Evolutionary conservation across 768 basidiomycete genomes (phyloP), one percentile per base, ranked within the genome.

Genomic region (Leccinum disarticulatum): DNA sequence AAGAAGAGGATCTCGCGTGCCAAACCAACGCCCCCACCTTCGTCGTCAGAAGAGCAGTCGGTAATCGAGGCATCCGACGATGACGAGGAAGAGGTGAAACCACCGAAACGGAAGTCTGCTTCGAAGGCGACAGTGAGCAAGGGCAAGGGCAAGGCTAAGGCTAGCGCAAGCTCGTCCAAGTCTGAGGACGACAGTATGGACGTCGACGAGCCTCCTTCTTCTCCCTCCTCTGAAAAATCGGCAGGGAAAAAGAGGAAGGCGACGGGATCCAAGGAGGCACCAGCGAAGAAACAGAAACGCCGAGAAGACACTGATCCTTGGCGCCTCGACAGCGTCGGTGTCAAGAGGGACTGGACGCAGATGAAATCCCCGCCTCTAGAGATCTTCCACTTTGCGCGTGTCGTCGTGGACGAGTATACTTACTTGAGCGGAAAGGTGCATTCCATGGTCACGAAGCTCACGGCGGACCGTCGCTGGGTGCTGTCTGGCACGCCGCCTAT

Each of bases 401-500:
- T 90, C 30, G 89, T 98, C 54, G 87, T 96, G 46, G 95, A 97
- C 74, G 95, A 98, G 70, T 98, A 95, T 73, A 95, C 94, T 1
- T 97, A 98, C 68, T 80, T 95, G 25, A 86, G 88, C 27, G 92
- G 90, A 56, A 87, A 90, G 66, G 80, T 87, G 7, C 88, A 91
- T 61, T 80, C 91, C 3, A 80, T 94, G 66, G 82, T 96, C 38
- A 92, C 91, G 3, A 83, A 82, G 52, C 74, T 95, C 22, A 84
- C 85, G 11, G 87, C 91, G 0, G 86, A 88, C 53, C 82, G 91
- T 48, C 89, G 87, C 57, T 98, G 95, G 95, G 92, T 98, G 6
- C 80, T 98, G n/a, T 98, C 95, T 3, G 95, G 95, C 13, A 98
- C 95, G 25, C 95, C 95, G 8, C 95, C 95, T 0, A 88, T 93